Base-by-base conservation (phyloP, 345 rosid genomes). In the Nephelium lappaceum region DNA sequence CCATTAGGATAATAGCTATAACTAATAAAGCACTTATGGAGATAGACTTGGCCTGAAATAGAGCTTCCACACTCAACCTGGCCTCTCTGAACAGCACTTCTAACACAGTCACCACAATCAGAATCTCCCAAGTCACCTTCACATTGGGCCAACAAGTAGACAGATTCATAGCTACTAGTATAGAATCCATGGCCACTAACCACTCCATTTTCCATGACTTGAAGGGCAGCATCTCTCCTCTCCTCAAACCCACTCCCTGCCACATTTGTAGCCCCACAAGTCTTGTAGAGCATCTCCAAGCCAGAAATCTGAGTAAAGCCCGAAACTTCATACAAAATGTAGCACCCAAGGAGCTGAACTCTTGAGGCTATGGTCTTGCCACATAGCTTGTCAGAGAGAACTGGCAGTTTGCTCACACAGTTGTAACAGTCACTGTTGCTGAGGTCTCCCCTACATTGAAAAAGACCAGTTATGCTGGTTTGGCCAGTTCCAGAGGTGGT, bases 401-500 rank as follows among this genome's bases (percentile, higher is more conserved):
- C 86, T 18, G 99, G 99, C 42, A 96, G 90, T 77, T 85, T 85
- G 87, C 97, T 93, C 57, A 92, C 99, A 82, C 99, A 96, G 86
- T 79, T 89, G 89, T 94, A 93, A 82, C 99, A 96, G 78, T 91
- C 98, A 18, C 83, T 80, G 84, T 83, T 83, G 58, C 83, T 84
- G 27, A 96, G 91, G 80, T 96, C 99, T 36, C 98, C 99, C 78
- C 98, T 87, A 72, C 99, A 96, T 84, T 96, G 99, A 70, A 94
- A 97, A 24, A 96, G 91, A 18, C 99, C 99, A 55, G 90, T 93
- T 49, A 96, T 93, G 58, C 86, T 80, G 24, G 92, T 87, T 78
- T 91, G 97, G 81, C 90, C 90, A 1, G 91, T 84, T 1, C 97
- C 98, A 0, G 95, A 79, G 16, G 98, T 91, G 78, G 98, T 91